phyloP scores from a whole-genome alignment of 2,329 filamentous ascomycete genomes.

The Talaromyces sp. region DNA sequence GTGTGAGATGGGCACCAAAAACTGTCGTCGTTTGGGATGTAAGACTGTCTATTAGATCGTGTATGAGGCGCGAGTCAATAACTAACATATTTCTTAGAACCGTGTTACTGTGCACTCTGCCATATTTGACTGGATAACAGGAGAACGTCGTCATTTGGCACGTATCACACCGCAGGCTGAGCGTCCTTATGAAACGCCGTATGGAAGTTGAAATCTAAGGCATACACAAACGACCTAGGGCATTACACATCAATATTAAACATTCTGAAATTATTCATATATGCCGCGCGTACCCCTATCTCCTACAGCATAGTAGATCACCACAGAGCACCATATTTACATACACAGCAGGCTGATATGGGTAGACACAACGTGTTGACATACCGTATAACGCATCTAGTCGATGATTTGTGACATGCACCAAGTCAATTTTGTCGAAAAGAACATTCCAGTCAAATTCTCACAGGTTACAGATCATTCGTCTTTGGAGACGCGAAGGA shows the following conservation, averaged over 20 bases:
- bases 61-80: slow-evolving; percentile 18
- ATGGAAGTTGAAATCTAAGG: neutral
- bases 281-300: too few relatives aligned
- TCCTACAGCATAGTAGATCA: too few relatives aligned
- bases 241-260: neutral
- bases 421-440: too few relatives aligned
- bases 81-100: slow-evolving; percentile 27
- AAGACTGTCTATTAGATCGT: slow-evolving; percentile 27
- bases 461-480: too few relatives aligned
- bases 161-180: slow-evolving; percentile 26
- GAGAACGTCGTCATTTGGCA: slow-evolving; percentile 22
- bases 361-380: too few relatives aligned
- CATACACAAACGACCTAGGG: neutral
- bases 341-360: too few relatives aligned
- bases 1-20: slow-evolving; percentile 21
- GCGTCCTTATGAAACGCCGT: slow-evolving; percentile 10
- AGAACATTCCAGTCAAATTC: too few relatives aligned
- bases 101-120: slow-evolving; percentile 34
- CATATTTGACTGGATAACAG: slow-evolving; percentile 23
- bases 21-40: slow-evolving; percentile 34
- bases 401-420: too few relatives aligned
- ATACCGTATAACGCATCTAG: too few relatives aligned
- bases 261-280: neutral
- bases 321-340: too few relatives aligned
- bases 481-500: too few relatives aligned